Percentiles rank a stretch among this genome's conserved stretches.
Conservation (phyloP, 768 basidiomycete genomes). For the Suillus bovinus region DNA sequence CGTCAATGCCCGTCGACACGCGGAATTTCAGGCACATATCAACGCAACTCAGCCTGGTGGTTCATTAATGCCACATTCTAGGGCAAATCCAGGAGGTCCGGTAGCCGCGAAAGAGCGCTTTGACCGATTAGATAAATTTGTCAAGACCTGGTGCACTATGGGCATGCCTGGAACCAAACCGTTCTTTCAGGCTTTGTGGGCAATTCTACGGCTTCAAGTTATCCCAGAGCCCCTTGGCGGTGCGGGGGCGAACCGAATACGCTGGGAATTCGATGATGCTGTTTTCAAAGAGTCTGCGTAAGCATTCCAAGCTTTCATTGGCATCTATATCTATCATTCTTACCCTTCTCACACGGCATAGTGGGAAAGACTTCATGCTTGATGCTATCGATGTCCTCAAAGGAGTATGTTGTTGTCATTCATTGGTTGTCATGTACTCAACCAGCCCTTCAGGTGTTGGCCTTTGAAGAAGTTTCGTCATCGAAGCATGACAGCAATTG, state of each 20-base stretch:
- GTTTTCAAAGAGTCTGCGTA: conserved; percentile 94
- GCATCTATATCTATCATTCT: conserved; percentile 18
- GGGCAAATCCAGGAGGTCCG: conserved; percentile 62
- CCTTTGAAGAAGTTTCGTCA: conserved; percentile 68
- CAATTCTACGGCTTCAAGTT: conserved; percentile 76
- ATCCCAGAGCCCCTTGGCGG: conserved; percentile 82
- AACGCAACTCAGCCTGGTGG: conserved; percentile 77
- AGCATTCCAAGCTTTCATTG: conserved; percentile 36
- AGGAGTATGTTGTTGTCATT: conserved; percentile 59
- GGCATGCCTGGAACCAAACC: conserved; percentile 90
- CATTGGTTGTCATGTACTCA: conserved; percentile 13
- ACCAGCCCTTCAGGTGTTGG: conserved; percentile 47
- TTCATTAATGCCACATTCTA: conserved; percentile 72
- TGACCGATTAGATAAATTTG: conserved; percentile 73
- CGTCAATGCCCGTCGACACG: conserved; percentile 70
- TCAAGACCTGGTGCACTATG: conserved; percentile 81
- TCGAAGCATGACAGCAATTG: conserved; percentile 32
- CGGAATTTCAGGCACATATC: conserved; percentile 86
- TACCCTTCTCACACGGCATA: conserved; percentile 35
- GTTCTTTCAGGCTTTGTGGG: conserved; percentile 70
- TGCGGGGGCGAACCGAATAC: conserved; percentile 67
- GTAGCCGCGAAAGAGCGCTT: conserved; percentile 76
- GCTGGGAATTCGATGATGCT: conserved; percentile 94
- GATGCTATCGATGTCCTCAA: conserved; percentile 89
- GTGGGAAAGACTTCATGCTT: conserved; percentile 93